A percentile compares a stretch with the other conserved stretches of the same genome.
Conservation (phyloP, 768 basidiomycete genomes). For the Boletus rufocinnamomeus region DNA sequence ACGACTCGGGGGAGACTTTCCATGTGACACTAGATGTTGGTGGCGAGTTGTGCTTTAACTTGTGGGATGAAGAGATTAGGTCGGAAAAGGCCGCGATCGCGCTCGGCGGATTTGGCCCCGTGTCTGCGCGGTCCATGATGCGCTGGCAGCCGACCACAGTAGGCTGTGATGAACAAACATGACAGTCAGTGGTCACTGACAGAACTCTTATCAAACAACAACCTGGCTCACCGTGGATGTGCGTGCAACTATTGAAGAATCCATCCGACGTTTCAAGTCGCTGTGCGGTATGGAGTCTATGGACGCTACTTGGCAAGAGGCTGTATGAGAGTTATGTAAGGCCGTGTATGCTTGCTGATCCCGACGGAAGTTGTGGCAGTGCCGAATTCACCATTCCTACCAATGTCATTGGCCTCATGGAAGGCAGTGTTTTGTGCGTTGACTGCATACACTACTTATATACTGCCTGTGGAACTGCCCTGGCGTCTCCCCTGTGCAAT, state of each 20-base stretch:
- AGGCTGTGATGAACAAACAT: not conserved
- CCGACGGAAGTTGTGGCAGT: not conserved
- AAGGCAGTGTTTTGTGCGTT: too few species aligned
- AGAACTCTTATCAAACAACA: not conserved
- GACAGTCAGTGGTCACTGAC: not conserved
- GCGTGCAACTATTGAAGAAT: not conserved
- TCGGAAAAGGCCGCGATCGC: constrained; percentile 9
- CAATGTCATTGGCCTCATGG: too few species aligned
- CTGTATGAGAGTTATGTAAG: not conserved
- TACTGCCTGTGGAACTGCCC: too few species aligned
- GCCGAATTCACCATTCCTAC: not conserved
- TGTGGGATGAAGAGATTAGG: constrained; percentile 1
- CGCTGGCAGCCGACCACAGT: not conserved
- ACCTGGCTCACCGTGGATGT: not conserved
- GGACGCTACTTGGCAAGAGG: not conserved
- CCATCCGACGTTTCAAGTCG: not conserved
- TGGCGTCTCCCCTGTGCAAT: too few species aligned
- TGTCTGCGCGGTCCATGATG: not conserved
- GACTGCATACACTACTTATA: too few species aligned
- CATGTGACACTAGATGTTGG: not conserved
- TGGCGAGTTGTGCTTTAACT: too few species aligned
- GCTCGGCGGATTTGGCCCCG: not conserved
- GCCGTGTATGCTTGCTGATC: too few species aligned
- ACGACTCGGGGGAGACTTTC: not conserved
- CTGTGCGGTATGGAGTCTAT: too few species aligned